Conservation (phyloP, 2,329 filamentous ascomycete species). For the Orbilia oligospora region DNA sequence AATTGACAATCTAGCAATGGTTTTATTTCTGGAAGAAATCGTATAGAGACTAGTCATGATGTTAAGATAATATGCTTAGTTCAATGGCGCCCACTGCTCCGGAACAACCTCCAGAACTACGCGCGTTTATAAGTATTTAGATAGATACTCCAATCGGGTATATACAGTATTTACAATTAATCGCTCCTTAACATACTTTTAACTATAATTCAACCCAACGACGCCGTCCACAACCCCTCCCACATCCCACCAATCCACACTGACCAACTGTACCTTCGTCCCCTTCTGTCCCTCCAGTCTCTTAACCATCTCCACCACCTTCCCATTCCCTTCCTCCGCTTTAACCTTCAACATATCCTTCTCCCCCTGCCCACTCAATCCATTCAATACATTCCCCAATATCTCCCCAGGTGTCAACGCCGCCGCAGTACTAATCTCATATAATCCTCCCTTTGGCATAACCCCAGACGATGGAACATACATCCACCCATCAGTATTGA, state of each 20-base stretch:
- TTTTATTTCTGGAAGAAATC: too few species aligned
- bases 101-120: too few species aligned
- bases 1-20: background rate
- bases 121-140: too few species aligned
- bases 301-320: slow-evolving; percentile 1
- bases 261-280: slow-evolving; percentile 48
- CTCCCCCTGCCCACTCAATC: slow-evolving; percentile 34
- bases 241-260: slow-evolving; percentile 54
- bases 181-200: too few species aligned
- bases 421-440: slow-evolving; percentile 45
- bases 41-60: too few species aligned
- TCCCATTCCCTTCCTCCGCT: slow-evolving; percentile 36
- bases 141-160: too few species aligned
- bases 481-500: slow-evolving; percentile 46
- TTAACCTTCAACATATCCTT: slow-evolving; percentile 38
- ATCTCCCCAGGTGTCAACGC: slow-evolving; percentile 40
- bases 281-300: slow-evolving; percentile 8
- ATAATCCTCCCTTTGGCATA: slow-evolving; percentile 3
- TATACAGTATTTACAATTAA: too few species aligned
- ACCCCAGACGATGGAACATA: slow-evolving; percentile 10
- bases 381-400: slow-evolving; percentile 41
- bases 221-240: slow-evolving; percentile 30
- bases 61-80: too few species aligned
- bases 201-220: slow-evolving; percentile 41
- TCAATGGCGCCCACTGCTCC: too few species aligned